Conservation (phyloP, 495 filamentous ascomycete species). For the Articulospora tetracladia region DNA sequence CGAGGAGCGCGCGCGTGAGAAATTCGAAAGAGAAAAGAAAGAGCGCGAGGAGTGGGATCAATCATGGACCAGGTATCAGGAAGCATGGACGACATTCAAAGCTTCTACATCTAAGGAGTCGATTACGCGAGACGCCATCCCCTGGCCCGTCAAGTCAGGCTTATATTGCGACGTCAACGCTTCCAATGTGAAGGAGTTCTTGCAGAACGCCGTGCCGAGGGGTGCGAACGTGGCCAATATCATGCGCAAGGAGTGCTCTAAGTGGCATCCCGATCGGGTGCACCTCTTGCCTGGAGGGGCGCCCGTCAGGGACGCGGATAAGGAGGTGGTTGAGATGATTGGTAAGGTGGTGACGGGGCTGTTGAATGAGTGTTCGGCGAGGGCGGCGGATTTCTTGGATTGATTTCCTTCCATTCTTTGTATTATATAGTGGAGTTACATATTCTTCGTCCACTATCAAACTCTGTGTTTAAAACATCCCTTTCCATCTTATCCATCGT, state of each 20-base stretch:
- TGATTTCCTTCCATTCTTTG: too few relatives aligned
- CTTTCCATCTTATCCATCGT: too few relatives aligned
- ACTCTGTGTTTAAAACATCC: too few relatives aligned
- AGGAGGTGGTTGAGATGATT: slow-evolving; percentile 14
- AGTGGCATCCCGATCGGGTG: slow-evolving; percentile 21
- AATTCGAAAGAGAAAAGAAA: slow-evolving; percentile 12
- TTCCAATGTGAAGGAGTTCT: slow-evolving; percentile 19
- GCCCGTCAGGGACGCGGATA: slow-evolving; percentile 8
- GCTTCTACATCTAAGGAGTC: neutral
- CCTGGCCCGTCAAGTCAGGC: slow-evolving; percentile 22
- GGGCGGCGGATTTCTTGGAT: slow-evolving; percentile 7
- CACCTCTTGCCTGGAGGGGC: neutral
- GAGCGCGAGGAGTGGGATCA: slow-evolving; percentile 15
- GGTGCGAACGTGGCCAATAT: slow-evolving; percentile 9
- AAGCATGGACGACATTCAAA: slow-evolving; percentile 9
- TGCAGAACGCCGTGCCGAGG: slow-evolving; percentile 11
- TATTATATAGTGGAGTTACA: too few relatives aligned
- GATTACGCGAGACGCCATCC: slow-evolving; percentile 8
- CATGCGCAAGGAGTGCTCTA: slow-evolving; percentile 13
- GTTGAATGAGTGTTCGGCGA: slow-evolving; percentile 8
- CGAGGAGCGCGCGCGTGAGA: slow-evolving; percentile 11
- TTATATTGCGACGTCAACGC: slow-evolving; percentile 9
- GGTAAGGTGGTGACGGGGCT: slow-evolving; percentile 14
- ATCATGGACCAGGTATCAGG: slow-evolving; percentile 15
- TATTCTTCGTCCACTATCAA: too few relatives aligned